These are phyloP conservation scores for Sarocladium brachiariae DNA, from an alignment of 2,329 filamentous ascomycete genomes.

Conservation along the genomic window DNA sequence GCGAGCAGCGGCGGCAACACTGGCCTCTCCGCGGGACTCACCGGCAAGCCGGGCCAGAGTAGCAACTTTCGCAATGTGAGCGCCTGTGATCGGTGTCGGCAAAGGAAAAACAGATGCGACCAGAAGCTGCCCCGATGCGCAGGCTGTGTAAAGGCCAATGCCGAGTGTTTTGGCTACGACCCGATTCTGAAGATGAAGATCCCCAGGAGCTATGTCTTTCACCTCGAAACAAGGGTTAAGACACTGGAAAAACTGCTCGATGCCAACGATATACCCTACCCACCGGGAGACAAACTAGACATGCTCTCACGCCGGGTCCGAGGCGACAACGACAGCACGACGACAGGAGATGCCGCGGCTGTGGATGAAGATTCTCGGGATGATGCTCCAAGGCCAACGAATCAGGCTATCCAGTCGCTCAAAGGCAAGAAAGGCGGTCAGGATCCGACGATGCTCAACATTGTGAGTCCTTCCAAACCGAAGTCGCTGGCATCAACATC, in stretches of 20 bases:
- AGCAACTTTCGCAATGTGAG: slow-evolving; percentile 80
- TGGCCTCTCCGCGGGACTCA: slow-evolving; percentile 18
- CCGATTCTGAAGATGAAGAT: slow-evolving; percentile 96
- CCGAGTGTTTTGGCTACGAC: slow-evolving; percentile 91
- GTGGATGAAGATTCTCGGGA: slow-evolving; percentile 27
- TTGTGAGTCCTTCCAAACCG: slow-evolving; percentile 70
- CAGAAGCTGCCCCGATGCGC: slow-evolving; percentile 86
- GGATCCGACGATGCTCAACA: slow-evolving; percentile 56
- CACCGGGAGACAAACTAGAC: slow-evolving; percentile 64
- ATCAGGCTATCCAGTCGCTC: slow-evolving; percentile 24
- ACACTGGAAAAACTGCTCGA: slow-evolving; percentile 74
- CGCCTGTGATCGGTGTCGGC: slow-evolving; percentile 85
- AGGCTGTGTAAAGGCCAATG: slow-evolving; percentile 86
- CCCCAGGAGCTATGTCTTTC: slow-evolving; percentile 86
- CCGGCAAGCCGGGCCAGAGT: slow-evolving; percentile 47
- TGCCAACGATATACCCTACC: slow-evolving; percentile 63
- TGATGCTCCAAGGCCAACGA: slow-evolving; percentile 27
- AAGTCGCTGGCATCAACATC: slow-evolving; percentile 79
- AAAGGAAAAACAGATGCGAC: slow-evolving; percentile 92
- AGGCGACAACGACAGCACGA: slow-evolving; percentile 26
- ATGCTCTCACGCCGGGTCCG: slow-evolving; percentile 37
- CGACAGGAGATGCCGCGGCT: slow-evolving; percentile 14
- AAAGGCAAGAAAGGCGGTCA: slow-evolving; percentile 28
- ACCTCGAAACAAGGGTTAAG: slow-evolving; percentile 78
- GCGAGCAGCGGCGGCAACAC: slow-evolving; percentile 19